Evolutionary conservation across 352 stramenopile genomes (phyloP).

Genomic region (Phytophthora rubi): DNA sequence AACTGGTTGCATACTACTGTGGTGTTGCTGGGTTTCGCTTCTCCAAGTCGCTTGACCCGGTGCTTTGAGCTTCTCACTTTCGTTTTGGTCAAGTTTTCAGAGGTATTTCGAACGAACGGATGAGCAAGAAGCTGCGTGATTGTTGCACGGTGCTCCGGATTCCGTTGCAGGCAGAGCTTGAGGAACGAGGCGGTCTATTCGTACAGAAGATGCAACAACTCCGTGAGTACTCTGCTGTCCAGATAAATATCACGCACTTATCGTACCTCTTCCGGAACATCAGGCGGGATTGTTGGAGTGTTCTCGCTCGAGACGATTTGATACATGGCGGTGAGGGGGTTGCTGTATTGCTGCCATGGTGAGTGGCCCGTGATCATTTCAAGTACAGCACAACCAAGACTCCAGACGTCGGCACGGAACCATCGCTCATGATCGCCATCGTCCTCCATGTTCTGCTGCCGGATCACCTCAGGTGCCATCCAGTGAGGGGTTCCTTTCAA

Average conservation of each 20-base stretch:
- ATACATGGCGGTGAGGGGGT: constrained; percentile 92
- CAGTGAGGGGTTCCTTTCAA: constrained; percentile 92
- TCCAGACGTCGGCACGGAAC: constrained; percentile 94
- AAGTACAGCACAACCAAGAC: constrained; percentile 90
- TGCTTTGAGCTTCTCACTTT: constrained; percentile 23
- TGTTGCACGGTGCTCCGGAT: constrained; percentile 78
- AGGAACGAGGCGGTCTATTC: constrained; percentile 65
- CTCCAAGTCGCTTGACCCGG: constrained; percentile 6
- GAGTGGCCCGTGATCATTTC: constrained; percentile 93
- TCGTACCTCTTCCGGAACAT: constrained; percentile 62
- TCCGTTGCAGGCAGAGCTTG: constrained; percentile 65
- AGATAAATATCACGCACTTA: not conserved
- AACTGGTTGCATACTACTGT: constrained; percentile 21
- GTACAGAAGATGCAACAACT: not conserved
- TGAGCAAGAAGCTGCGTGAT: constrained; percentile 91
- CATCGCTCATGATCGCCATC: constrained; percentile 57
- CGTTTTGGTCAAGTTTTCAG: constrained; percentile 1
- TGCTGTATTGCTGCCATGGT: constrained; percentile 91
- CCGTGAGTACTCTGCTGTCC: not conserved
- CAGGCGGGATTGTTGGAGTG: constrained; percentile 62
- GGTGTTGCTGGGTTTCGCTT: not conserved
- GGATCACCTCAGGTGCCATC: constrained; percentile 93
- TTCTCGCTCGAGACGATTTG: constrained; percentile 83
- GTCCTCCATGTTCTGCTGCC: constrained; percentile 19
- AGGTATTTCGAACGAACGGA: constrained; percentile 77